Evolutionary conservation across 495 filamentous ascomycete species (phyloP), one percentile per base, ranked within the genome.

Genomic region (Diplogelasinospora grovesii): DNA sequence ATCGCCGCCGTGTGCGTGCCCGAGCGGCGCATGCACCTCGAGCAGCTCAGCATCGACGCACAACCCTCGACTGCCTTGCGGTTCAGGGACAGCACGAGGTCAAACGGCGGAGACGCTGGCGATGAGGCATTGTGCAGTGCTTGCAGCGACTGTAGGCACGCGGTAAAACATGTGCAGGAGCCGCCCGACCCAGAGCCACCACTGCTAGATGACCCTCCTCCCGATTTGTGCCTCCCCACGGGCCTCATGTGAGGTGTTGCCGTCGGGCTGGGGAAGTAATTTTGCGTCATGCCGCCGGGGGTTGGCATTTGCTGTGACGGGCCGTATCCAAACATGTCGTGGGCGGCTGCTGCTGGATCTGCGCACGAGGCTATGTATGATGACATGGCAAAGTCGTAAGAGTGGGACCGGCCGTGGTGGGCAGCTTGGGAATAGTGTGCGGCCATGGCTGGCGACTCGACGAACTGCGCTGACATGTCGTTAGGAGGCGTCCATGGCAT

Each of bases 11-110:
- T 69, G 38, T 67, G 61, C 2, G 57, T 62, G 3, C 63, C 63
- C 4, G 61, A 61, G n/a, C 57, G 49, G 27, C 46, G 56, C 52
- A 66, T 59, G 46, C 68, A 70, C 21, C 56, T 54, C 5, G 37
- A 40, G 41, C 70, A 73, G 14, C 54, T 52, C 1, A 73, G 60
- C 64, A 73, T 70, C 3, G 53, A 52, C 1, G 59, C 56, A 29
- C 69, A 72, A n/a, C 59, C 63, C 29, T 70, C 64, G 4, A 73
- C 65, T 1, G 71, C 70, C 39, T 68, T 68, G 3, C 61, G 59
- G 39, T 73, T 73, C 16, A 69, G 48, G 9, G 52, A 54, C 3
- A 72, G 46, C 8, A 71, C 59, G 14, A 66, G 33, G 35, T 73
- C 70, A 32, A 75, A 68, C 0, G 66, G 57, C 1, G 63, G 59